Base-by-base conservation (phyloP, 768 basidiomycete genomes). In the Russula sp. region DNA sequence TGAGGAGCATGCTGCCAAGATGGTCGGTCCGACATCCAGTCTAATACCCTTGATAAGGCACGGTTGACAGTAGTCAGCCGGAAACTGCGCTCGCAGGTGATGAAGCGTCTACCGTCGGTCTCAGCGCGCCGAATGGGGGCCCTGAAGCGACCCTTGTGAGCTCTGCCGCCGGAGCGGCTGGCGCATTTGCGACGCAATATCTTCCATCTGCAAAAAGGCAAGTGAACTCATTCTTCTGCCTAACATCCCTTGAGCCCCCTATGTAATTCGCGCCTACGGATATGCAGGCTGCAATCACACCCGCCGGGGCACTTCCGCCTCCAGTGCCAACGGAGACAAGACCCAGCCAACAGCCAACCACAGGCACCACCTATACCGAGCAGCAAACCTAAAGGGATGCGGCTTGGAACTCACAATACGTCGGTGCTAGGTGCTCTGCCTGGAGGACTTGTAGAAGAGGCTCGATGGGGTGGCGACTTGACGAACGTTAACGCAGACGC, bases 151-250 rank as follows among this genome's bases (percentile, higher is more conserved):
- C 80, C 11, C 75, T 97, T 2, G 91, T 91, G 16, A 93, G 87
- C 68, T 86, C 86, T 4, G 94, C 96, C 0, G 86, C 94, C 0
- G 94, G 94, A 0, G 95, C 94, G 3, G 96, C 96, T 18, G 88
- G 91, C 8, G 89, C 87, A 18, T 77, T 99, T 3, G 95, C 96
- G 14, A 93, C 94, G 96, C 96, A 2, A 92, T 98, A 48, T 89
- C 93, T 4, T 94, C 90, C 0, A 70, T 98, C 0, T 86, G 89
- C 32, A 94, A 86, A 76, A 90, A 18, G 18, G 27, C 2, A 27
- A 27, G 27, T 59, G 14, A 45, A 54, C 9, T 18, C 5, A 13
- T 50, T 34, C 4, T 13, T 3, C 10, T 11, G 10, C 10, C 16
- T 27, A 27, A 27, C 27, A 1, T 3, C 27, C 27, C 27, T 27